Evolutionary conservation across 2,329 filamentous ascomycete genomes (phyloP), one percentile per base, ranked within the genome.

Genomic region (Trichoderma aggressivum): DNA sequence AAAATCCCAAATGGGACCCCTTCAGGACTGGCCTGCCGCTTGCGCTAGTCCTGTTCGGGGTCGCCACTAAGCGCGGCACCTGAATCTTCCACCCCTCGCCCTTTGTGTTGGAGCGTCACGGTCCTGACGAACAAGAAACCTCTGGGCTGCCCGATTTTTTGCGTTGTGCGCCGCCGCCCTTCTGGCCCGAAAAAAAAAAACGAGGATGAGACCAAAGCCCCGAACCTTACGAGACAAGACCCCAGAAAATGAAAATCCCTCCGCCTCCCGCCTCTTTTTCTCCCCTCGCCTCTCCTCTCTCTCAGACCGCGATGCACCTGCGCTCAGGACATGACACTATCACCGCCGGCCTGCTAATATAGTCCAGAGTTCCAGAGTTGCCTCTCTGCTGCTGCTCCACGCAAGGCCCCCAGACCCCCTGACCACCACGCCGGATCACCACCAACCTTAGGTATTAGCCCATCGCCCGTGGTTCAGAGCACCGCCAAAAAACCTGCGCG

Each of bases 171-270:
- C 79, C 79, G 79, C 79, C 79, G 79, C 79, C 80, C 79, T 68
- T 77, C 77, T 77, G 78, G 79, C 79, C 80, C 78, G 78, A 80
- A 77, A 81, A 77, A 79, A 79, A 79, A 79, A 79, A 80, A 59
- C 79, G 78, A 79, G 79, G 79, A 81, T 81, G 78, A 81, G 78
- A 81, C 80, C 78, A 81, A 79, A 76, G 78, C 78, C 78, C 77
- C 79, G 78, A 79, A 80, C 75, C 76, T 75, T 77, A 77, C 79
- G 77, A 81, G 79, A 81, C 79, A 81, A 74, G 75, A 74, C 77
- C 76, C 78, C 75, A 75, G 74, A 76, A 74, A 75, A 77, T 76
- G 74, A 76, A 78, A 77, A 77, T 75, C 73, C 76, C 76, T 74
- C 78, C 76, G 67, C 75, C 73, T 72, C 67, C 72, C 74, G 76